Conservation (phyloP, 768 basidiomycete genomes). For the Podaxis mareebaensis region DNA sequence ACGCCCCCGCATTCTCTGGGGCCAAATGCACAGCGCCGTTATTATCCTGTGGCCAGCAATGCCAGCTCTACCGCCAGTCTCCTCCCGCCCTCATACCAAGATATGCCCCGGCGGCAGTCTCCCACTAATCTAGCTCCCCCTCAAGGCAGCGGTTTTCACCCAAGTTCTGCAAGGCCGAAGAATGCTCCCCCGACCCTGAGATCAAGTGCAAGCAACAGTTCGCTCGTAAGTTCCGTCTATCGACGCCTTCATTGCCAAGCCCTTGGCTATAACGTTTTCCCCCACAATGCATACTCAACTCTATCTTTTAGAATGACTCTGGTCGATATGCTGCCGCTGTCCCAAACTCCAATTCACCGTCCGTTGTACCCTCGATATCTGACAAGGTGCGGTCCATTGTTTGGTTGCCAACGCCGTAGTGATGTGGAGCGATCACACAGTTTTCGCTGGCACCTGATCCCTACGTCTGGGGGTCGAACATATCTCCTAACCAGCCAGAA, state of each 20-base stretch:
- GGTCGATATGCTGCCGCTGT: slow-evolving; percentile 37
- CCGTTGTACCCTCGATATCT: slow-evolving; percentile 47
- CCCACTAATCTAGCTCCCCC: neutral
- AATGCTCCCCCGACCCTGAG: slow-evolving; percentile 7
- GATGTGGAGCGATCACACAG: slow-evolving; percentile 32
- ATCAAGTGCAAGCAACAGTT: slow-evolving; percentile 32
- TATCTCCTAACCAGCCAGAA: slow-evolving; percentile 57
- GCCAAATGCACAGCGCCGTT: slow-evolving; percentile 41
- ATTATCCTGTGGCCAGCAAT: slow-evolving; percentile 38
- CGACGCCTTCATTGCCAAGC: neutral
- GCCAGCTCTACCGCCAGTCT: slow-evolving; percentile 57
- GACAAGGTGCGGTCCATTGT: slow-evolving; percentile 47
- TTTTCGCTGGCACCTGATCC: slow-evolving; percentile 78
- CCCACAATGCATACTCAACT: neutral
- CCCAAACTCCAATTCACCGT: slow-evolving; percentile 18
- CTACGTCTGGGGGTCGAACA: slow-evolving; percentile 67
- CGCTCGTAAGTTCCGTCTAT: slow-evolving; percentile 37
- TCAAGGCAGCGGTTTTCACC: neutral
- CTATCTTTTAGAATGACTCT: slow-evolving; percentile 36
- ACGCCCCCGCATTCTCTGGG: slow-evolving; percentile 22
- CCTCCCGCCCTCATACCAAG: slow-evolving; percentile 30
- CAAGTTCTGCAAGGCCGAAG: neutral
- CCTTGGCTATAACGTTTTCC: neutral
- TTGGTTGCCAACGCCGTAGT: slow-evolving; percentile 8
- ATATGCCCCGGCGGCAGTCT: slow-evolving; percentile 13